Evolutionary conservation across 2,329 filamentous ascomycete genomes (phyloP), one percentile per base, ranked within the genome.

Genomic region (Ascochyta fabae): DNA sequence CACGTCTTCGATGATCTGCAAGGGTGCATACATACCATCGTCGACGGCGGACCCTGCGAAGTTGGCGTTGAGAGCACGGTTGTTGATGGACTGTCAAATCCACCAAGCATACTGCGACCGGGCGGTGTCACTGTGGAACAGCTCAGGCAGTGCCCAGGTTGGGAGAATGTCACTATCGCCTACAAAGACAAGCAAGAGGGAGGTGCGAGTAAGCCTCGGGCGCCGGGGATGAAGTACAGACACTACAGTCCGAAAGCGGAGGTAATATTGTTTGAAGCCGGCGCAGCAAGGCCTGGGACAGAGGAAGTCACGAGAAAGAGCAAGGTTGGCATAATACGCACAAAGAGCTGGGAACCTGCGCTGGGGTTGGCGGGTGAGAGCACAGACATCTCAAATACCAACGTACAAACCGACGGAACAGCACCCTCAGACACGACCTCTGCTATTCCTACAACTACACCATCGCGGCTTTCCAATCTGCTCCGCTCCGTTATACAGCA

Each of bases 161-260:
- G 95, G 94, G 88, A 92, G 71, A 78, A 84, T 35, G 90, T 92
- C 1, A 81, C 83, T 58, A 86, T 89, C 56, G 94, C 85, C 10
- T 98, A 97, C 75, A 87, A 88, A 69, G 92, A 96, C 67, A 83
- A 84, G 53, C 66, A 86, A 15, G 86, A 91, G 66, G 81, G 85
- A 19, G 88, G 85, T 5, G 51, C 61, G 4, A 85, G 84, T 46
- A 68, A 64, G 51, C 95, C 95, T 0, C 83, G 91, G 53, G 95
- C 95, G 0, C 95, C 95, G 0, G 95, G 95, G 1, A 99, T 99
- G 95, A 99, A 99, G 77, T 99, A 99, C 74, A 91, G 95, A 72
- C 95, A 99, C 74, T 99, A 99, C 71, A 96, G 93, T 39, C 95
- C 95, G 1, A 91, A 88, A 74, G 96, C 95, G 1, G 86, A 83